Base-by-base conservation (phyloP, 495 filamentous ascomycete species). In the Evansstolkia leycettana region DNA sequence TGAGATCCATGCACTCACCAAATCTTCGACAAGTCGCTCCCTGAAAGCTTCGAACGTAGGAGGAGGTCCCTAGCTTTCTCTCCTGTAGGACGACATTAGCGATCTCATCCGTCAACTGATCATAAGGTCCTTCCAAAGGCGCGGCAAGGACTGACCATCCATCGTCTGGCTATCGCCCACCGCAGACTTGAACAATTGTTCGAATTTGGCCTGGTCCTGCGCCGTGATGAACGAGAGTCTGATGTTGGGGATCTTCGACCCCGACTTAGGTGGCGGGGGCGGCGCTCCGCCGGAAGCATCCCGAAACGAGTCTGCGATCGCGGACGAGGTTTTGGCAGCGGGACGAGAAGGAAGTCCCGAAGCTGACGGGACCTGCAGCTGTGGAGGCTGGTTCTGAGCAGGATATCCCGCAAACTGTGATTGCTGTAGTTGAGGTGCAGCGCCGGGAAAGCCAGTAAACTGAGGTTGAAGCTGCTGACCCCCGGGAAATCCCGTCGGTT, bases 151-250 rank as follows among this genome's bases (percentile, higher is more conserved):
- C 50, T 39, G 39, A 73, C 84, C 92, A 49, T 84, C 82, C 65
- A 99, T 69, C 28, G 90, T 86, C 48, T 82, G 79, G 40, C 72
- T 80, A 47, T 89, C 80, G 8, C 86, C 85, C 24, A 88, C 86
- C 7, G 92, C 92, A 32, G 85, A 89, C 62, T 92, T 95, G 64
- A 99, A 99, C 7, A 99, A 65, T 41, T 93, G 87, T 67, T 99
- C 92, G 48, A 99, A 99, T 58, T 90, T 94, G 38, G 89, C 80
- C 54, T 99, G 92, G 49, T 99, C 92, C 43, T 82, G 77, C 15
- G 83, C 86, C 1, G 92, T 95, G 37, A 99, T 88, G 47, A 96
- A 99, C 5, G 86, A 93, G 29, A 99, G 65, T 31, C 92, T 69
- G 37, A 95, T 90, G 50, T 82, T 96, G n/a, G 92, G 92, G 33